A percentile compares a stretch with the other conserved stretches of the same genome.
phyloP scores from a whole-genome alignment of 1,139 yeast genomes.

The Protomyces inundatus region DNA sequence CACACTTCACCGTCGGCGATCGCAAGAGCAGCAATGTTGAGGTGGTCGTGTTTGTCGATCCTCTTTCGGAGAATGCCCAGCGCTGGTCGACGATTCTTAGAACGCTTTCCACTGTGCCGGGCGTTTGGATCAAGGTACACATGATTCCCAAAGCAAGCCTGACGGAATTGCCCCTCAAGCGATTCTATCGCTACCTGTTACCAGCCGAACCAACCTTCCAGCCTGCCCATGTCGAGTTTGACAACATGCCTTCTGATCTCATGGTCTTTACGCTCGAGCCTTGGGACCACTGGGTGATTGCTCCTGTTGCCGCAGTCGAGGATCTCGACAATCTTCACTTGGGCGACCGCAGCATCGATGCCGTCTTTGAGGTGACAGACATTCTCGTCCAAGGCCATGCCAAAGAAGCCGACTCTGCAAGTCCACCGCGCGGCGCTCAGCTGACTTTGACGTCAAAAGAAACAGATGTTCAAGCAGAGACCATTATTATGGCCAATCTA shows the following conservation, averaged over 20 bases:
- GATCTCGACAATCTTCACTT: conserved; percentile 61
- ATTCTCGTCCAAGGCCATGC: conserved; percentile 70
- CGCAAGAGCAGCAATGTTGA: conserved; percentile 39
- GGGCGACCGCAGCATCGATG: conserved; percentile 40
- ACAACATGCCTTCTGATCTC: conserved; percentile 47
- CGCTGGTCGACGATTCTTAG: conserved; percentile 50
- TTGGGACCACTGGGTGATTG: conserved; percentile 63
- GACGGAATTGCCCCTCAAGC: conserved; percentile 48
- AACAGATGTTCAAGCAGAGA: conserved; percentile 44
- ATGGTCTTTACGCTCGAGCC: conserved; percentile 54
- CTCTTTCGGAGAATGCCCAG: conserved; percentile 65
- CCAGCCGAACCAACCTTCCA: conserved; percentile 36
- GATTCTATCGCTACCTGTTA: conserved; percentile 54
- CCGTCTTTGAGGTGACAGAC: conserved; percentile 48
- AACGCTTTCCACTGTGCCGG: conserved; percentile 42
- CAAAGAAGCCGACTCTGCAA: conserved; percentile 41
- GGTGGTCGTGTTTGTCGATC: conserved; percentile 62
- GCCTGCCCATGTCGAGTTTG: conserved; percentile 38
- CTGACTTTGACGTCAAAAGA: conserved; percentile 42
- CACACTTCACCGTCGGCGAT: conserved; percentile 34
- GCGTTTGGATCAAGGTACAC: conserved; percentile 48
- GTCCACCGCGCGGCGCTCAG: conserved; percentile 51
- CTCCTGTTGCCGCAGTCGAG: conserved; percentile 46
- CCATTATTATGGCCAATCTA: conserved; percentile 63
- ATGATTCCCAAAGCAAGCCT: conserved; percentile 53